phyloP scores from a whole-genome alignment of 1,284 basidiomycete species.

The Cutaneotrichosporon dermatis region DNA sequence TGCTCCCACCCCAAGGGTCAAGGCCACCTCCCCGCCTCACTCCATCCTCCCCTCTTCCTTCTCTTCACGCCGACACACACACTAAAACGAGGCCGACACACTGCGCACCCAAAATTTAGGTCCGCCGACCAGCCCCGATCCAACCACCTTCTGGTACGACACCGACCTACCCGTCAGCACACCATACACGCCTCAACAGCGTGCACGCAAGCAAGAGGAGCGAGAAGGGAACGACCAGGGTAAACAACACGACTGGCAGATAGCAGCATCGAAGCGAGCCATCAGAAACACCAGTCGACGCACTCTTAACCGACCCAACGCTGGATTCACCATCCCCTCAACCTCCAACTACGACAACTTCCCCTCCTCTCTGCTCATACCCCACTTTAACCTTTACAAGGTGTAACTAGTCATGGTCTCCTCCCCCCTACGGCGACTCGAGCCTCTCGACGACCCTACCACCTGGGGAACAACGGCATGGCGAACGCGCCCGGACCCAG shows the following conservation, averaged over 20 bases:
- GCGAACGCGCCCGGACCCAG: too few relatives aligned
- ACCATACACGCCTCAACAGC: too few relatives aligned
- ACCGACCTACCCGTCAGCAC: neutral
- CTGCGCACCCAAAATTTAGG: neutral
- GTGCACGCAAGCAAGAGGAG: too few relatives aligned
- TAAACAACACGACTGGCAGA: too few relatives aligned
- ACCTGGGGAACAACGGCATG: too few relatives aligned
- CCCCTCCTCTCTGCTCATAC: neutral
- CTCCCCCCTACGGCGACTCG: neutral
- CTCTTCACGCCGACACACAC: neutral
- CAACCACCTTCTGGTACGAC: neutral
- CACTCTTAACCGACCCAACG: too few relatives aligned
- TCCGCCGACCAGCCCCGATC: neutral
- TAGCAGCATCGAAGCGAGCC: too few relatives aligned
- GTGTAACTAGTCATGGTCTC: neutral
- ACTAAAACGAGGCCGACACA: neutral
- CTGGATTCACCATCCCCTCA: too few relatives aligned
- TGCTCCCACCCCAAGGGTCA: neutral
- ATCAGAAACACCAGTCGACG: too few relatives aligned
- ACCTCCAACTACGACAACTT: too few relatives aligned
- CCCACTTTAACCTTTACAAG: neutral
- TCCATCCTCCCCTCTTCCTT: neutral
- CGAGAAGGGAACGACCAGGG: too few relatives aligned
- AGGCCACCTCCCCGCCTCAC: neutral
- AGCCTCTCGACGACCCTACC: too few relatives aligned